Base-by-base conservation (phyloP, 2,329 filamentous ascomycete species). In the Venturia aucupariae region DNA sequence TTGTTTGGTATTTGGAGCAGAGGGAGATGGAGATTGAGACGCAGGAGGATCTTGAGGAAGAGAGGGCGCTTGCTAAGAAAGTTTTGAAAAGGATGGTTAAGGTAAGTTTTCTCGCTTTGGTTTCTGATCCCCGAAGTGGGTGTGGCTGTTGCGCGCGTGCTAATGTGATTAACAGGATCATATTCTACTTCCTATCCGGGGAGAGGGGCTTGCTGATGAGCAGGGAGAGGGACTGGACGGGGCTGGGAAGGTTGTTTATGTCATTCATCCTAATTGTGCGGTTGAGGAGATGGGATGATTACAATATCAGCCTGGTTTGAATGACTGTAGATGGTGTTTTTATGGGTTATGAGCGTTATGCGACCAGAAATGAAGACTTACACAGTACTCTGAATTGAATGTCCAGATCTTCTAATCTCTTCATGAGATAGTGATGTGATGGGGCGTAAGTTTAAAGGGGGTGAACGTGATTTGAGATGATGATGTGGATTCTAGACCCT, bases 61-160 rank as follows among this genome's bases (percentile, higher is more conserved):
- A 97, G 77, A 84, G 85, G 72, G 80, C 80, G 3, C 77, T 96
- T 64, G 88, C 87, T 17, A 84, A 80, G 73, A 94, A 96, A 83
- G 93, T 99, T 63, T 78, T 99, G 69, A 96, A 90, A 82, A 88
- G 90, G 76, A 95, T 97, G 88, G 89, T 97, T 72, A 97, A 94
- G 87, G 92, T 94, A 38, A 38, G 35, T 8, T 6, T 8, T 38
- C 7, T 11, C 35, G 7, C 35, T 38, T 38, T 11, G 7, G 7
- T 38, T 7, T 38, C 2, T 38, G 35, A 7, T 38, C 5, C 38
- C n/a, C 10, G 32, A 7, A 7, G n/a, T 17, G 24, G 4, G 13
- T 38, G 17, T n/a, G n/a, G 2, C 57, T 64, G 24, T 67, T 57
- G 51, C 39, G 46, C 54, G 35, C 55, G 32, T 48, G 46, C 61